Evolutionary conservation across 345 rosid species (phyloP), one percentile per base, ranked within the genome.

Genomic region (Cardamine chenopodiifolia): DNA sequence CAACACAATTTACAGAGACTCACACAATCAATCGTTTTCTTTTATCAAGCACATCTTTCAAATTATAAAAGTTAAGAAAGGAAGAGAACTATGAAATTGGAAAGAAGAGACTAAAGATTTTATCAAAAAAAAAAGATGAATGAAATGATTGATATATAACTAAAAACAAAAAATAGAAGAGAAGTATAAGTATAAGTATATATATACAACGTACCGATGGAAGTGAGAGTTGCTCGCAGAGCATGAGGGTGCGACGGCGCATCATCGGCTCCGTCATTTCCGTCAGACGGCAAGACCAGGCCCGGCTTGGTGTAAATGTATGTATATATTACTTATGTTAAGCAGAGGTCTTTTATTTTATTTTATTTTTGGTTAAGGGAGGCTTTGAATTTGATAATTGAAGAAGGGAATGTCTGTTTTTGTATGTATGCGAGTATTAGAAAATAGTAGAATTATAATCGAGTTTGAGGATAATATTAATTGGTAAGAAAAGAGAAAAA

Each of bases 151-250:
- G 65, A 13, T 4, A 5, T 5, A n/a, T 17, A 50, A 50, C 17
- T 35, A 69, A 19, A 19, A 18, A 14, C 1, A 31, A 31, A 31
- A 31, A 47, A 31, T 15, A 13, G 2, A 26, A 20, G 23, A 20
- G 35, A 45, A 0, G 44, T 12, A 45, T 12, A 28, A 0, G 44
- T 12, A 45, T 12, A 28, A 18, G 17, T 12, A 72, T 7, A 8
- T 7, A 50, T 11, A 71, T 11, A 5, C 1, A 55, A 68, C 73
- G 8, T 45, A 77, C 80, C 61, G 66, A 64, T 28, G 80, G 80
- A 70, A 77, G 53, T 25, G 80, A 77, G 62, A 77, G 80, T 63
- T 77, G 34, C 54, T 77, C 80, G 28, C 54, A 70, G 54, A 55
- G 20, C 76, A 77, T 77, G 67, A 77, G 80, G 52, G 60, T 70